phyloP scores from a whole-genome alignment of 768 basidiomycete genomes.

The Psilocybe cyanescens region DNA sequence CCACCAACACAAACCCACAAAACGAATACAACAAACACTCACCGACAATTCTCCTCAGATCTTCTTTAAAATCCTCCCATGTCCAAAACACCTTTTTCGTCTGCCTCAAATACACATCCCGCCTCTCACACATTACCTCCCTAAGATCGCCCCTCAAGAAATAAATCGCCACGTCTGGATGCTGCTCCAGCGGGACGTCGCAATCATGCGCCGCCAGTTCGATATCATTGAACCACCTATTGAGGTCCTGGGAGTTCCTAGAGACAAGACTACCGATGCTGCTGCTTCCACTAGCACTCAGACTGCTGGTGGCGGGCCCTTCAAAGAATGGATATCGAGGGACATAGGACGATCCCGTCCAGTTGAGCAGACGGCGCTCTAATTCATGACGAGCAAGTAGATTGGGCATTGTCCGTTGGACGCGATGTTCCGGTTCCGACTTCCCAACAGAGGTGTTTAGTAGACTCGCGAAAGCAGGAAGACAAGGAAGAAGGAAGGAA shows the following conservation, averaged over 20 bases:
- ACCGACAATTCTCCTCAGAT: constrained; percentile 29
- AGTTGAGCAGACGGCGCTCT: constrained; percentile 22
- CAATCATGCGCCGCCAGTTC: constrained; percentile 25
- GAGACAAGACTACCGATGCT: constrained; percentile 4
- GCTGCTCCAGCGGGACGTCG: constrained; percentile 20
- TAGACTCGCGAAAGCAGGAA: not conserved
- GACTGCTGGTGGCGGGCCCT: not conserved
- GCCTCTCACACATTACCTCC: constrained; percentile 27
- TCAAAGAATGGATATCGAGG: constrained; percentile 32
- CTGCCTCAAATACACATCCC: constrained; percentile 21
- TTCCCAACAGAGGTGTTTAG: not conserved
- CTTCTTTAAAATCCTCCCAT: constrained; percentile 30
- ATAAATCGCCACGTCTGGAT: constrained; percentile 29
- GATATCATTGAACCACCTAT: constrained; percentile 25
- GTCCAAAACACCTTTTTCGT: constrained; percentile 21
- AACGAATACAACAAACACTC: constrained; percentile 9
- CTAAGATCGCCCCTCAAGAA: constrained; percentile 31
- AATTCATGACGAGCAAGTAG: constrained; percentile 20
- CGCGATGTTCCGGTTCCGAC: no score
- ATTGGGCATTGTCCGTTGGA: not conserved
- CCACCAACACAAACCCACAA: no score
- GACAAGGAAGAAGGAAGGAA: no score
- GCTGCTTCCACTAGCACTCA: not conserved
- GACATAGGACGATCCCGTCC: constrained; percentile 24
- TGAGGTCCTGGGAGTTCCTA: constrained; percentile 18